Evolutionary conservation across 139 green algal species (phyloP), one percentile per base, ranked within the genome.

Genomic region (Yamagishiella unicocca): DNA sequence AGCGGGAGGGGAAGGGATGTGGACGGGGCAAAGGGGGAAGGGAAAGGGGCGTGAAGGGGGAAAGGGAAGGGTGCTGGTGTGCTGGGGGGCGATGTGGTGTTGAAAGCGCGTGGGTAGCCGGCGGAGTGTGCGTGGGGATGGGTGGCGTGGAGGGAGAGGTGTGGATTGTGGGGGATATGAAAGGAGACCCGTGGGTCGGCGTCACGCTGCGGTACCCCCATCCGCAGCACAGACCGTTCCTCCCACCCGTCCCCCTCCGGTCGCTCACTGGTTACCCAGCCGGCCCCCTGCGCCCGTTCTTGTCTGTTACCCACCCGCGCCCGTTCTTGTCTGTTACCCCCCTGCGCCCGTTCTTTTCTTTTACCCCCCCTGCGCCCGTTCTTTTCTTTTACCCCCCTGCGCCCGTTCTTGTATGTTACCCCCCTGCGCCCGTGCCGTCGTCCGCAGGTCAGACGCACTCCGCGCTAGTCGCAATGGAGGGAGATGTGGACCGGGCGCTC

Each of bases 371-470:
- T 22, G 17, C 58, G 17, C 67, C 10, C 6, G 35, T 37, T n/a
- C 37, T 9, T 37, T 3, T 4, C 67, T 37, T 50, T n/a, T 22
- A 22, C 64, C 64, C 64, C 64, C n/a, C 24, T n/a, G n/a, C n/a
- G n/a, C n/a, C n/a, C n/a, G n/a, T n/a, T n/a, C n/a, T n/a, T n/a
- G n/a, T n/a, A n/a, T n/a, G n/a, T n/a, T n/a, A n/a, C n/a, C n/a
- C n/a, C n/a, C n/a, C n/a, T n/a, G n/a, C n/a, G n/a, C n/a, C n/a
- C n/a, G n/a, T n/a, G n/a, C 78, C 40, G 27, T 24, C 58, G 12
- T 1, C 33, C 80, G 67, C 91, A 95, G 94, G 95, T 58, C 96
- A 97, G 90, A 89, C 87, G 12, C 61, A 92, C 45, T 40, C 64
- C 7, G 54, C 93, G 83, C 87, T 95, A 35, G 68, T 75, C 35